A percentile compares a stretch with the other conserved stretches of the same genome.
phyloP scores from a whole-genome alignment of 306 rosid genomes.

The Cicer cuneatum region DNA sequence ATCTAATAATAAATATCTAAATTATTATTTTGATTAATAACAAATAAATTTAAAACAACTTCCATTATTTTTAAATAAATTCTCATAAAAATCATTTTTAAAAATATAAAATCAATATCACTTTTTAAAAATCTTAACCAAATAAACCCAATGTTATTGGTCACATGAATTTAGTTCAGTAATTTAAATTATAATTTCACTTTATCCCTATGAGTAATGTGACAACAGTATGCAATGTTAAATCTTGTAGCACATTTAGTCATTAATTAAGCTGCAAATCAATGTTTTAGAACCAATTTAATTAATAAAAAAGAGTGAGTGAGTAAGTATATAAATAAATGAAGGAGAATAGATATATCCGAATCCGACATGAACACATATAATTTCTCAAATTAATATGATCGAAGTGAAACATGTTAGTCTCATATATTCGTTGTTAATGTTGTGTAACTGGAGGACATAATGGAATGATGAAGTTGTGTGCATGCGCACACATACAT shows the following conservation, averaged over 20 bases:
- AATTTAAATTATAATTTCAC: constrained; percentile 34
- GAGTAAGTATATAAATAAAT: not conserved
- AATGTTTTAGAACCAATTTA: not conserved
- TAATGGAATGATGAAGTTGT: not conserved
- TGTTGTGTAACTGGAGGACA: too few species aligned
- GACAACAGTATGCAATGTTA: constrained; percentile 46
- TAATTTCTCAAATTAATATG: too few species aligned
- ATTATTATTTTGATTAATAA: too few species aligned
- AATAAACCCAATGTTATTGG: not conserved
- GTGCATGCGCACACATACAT: constrained; percentile 38
- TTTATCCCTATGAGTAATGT: constrained; percentile 52
- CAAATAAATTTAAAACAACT: too few species aligned
- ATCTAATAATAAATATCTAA: too few species aligned
- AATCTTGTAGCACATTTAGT: constrained; percentile 10
- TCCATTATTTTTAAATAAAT: too few species aligned
- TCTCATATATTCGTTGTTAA: too few species aligned
- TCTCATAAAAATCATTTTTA: too few species aligned
- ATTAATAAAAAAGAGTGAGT: not conserved
- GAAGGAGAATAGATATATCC: not conserved
- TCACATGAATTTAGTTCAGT: constrained; percentile 50
- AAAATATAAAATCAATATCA: too few species aligned
- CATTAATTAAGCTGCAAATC: constrained; percentile 6
- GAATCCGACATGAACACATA: too few species aligned
- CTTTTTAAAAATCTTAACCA: too few species aligned
- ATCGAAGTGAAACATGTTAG: too few species aligned